phyloP scores from a whole-genome alignment of 2,329 filamentous ascomycete species.

The Ascochyta pisi region DNA sequence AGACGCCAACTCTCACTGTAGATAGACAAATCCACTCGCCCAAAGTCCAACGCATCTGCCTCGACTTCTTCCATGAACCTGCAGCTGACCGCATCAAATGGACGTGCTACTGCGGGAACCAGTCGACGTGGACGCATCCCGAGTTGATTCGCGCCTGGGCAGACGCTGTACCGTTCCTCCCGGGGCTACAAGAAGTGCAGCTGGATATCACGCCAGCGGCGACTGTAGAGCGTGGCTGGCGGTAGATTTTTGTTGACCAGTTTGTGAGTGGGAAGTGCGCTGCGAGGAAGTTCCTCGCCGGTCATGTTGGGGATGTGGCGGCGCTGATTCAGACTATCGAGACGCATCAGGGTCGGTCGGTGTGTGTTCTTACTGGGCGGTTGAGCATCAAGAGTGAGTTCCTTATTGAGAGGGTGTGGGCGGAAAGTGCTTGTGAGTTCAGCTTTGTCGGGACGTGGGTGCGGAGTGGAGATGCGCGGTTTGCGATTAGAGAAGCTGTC shows the following conservation, averaged over 20 bases:
- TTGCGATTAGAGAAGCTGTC: neutral
- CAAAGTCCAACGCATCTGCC: neutral
- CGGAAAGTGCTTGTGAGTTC: neutral
- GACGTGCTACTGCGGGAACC: no score
- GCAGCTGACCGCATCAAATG: no score
- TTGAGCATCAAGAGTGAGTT: slow-evolving; percentile 1
- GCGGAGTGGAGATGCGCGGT: neutral
- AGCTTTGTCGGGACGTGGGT: slow-evolving; percentile 1
- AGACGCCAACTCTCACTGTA: neutral
- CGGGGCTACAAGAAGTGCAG: no score
- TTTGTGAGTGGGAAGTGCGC: no score
- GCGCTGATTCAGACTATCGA: neutral
- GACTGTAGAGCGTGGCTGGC: no score
- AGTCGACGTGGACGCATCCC: no score
- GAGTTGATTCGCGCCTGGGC: no score
- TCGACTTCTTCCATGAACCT: neutral
- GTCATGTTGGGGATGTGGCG: no score
- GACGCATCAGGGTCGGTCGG: neutral
- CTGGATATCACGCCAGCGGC: no score
- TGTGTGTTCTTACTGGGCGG: neutral
- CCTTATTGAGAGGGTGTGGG: neutral
- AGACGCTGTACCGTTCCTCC: no score
- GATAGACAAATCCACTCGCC: neutral
- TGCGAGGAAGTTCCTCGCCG: no score
- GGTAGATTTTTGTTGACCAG: no score